These are phyloP conservation scores for Acephala macrosclerotiorum DNA, from an alignment of 2,329 filamentous ascomycete genomes.

Conservation along the genomic window DNA sequence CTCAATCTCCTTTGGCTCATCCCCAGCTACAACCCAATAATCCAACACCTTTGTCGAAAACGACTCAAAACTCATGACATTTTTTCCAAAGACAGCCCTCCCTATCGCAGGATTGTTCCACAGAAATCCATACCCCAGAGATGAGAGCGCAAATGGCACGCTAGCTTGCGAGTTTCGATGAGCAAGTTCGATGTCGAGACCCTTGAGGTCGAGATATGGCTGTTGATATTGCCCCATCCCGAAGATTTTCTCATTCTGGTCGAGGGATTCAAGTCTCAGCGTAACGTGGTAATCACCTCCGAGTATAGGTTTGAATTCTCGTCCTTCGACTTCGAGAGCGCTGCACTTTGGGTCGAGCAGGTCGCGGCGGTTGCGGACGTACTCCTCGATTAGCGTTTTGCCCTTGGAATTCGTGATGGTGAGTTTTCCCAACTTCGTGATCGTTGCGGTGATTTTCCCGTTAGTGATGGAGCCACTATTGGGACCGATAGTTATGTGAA, in stretches of 20 bases:
- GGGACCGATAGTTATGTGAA: no score
- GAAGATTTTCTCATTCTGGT: slow-evolving; percentile 65
- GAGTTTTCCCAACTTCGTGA: no score
- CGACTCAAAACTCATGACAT: slow-evolving; percentile 67
- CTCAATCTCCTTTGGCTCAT: slow-evolving; percentile 61
- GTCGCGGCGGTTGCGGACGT: no score
- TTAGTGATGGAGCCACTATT: no score
- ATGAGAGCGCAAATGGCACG: slow-evolving; percentile 68
- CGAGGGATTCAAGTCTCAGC: slow-evolving; percentile 62
- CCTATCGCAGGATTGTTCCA: slow-evolving; percentile 73
- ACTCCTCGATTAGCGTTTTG: no score
- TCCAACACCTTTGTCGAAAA: slow-evolving; percentile 64
- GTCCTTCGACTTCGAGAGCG: no score
- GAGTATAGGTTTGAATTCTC: no score
- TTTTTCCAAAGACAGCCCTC: slow-evolving; percentile 65
- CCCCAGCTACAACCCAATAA: slow-evolving; percentile 69
- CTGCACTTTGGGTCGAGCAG: no score
- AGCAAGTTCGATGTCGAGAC: slow-evolving; percentile 67
- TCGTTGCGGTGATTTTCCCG: no score
- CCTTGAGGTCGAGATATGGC: slow-evolving; percentile 67
- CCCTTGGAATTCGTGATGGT: no score
- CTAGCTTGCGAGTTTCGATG: slow-evolving; percentile 73
- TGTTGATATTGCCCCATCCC: slow-evolving; percentile 77
- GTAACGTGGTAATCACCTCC: slow-evolving; percentile 59
- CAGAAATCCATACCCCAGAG: slow-evolving; percentile 66